These are phyloP conservation scores for Tuctoria greenei DNA, from an alignment of 176 grass and related monocot species.

Conservation along the genomic window DNA sequence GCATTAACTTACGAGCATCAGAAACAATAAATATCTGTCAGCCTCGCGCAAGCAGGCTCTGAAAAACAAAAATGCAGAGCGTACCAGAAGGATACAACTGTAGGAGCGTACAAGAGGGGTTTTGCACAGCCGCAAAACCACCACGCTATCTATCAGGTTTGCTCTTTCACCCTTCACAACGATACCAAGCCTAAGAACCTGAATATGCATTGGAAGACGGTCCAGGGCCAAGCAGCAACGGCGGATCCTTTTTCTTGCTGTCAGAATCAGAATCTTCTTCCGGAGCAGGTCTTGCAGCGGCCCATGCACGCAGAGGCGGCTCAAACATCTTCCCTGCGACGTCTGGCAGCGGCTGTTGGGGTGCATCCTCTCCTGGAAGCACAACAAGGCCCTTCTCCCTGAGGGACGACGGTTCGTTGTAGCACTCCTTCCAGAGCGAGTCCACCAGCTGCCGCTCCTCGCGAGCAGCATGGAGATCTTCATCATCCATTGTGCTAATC, in stretches of 20 bases:
- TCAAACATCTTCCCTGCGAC: slow-evolving; percentile 70
- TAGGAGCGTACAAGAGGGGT: background rate
- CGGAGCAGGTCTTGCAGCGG: slow-evolving; percentile 34
- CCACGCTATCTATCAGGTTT: background rate
- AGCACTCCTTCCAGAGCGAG: slow-evolving; percentile 79
- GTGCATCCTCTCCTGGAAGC: slow-evolving; percentile 71
- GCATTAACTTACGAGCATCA: slow-evolving; percentile 9
- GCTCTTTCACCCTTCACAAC: background rate
- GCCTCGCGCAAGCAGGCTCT: background rate
- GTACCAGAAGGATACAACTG: background rate
- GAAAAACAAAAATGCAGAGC: slow-evolving; percentile 16
- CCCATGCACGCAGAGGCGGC: slow-evolving; percentile 53
- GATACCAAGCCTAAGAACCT: background rate
- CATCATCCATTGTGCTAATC: slow-evolving; percentile 51
- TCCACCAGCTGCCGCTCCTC: slow-evolving; percentile 94
- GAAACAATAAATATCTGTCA: background rate
- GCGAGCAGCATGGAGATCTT: slow-evolving; percentile 60
- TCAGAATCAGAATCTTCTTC: slow-evolving; percentile 14
- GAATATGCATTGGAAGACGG: background rate
- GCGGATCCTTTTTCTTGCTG: slow-evolving; percentile 46
- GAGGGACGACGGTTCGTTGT: slow-evolving; percentile 61
- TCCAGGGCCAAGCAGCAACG: slow-evolving; percentile 63
- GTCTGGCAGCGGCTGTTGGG: slow-evolving; percentile 52
- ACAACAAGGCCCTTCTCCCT: slow-evolving; percentile 80
- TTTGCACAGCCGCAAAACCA: background rate